Evolutionary conservation across 2,329 filamentous ascomycete species (phyloP).

Genomic region (Rhynchosporium secalis): DNA sequence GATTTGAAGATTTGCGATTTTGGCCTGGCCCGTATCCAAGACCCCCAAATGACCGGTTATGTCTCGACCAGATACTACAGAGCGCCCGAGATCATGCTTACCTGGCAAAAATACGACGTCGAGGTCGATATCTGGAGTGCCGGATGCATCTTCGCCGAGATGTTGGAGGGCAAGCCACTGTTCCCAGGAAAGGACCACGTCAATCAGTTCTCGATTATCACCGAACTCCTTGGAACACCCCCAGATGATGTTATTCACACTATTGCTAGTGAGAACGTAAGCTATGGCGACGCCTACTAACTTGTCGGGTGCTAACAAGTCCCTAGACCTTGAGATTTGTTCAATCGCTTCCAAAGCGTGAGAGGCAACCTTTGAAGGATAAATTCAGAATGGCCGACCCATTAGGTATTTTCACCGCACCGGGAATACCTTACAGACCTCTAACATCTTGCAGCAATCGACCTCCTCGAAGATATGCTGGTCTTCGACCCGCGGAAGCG

Average conservation of each 20-base stretch:
- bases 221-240: constrained; percentile 91
- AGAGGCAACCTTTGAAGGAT: constrained; percentile 79
- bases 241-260: constrained; percentile 98
- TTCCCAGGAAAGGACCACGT: constrained; percentile 99
- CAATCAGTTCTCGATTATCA: constrained; percentile 99
- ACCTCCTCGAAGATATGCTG: constrained; percentile 93
- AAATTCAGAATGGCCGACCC: constrained; percentile 97
- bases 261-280: constrained; percentile 95
- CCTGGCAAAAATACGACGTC: constrained; percentile 99
- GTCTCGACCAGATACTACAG: constrained; percentile 98
- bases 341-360: constrained; percentile 92
- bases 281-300: constrained; percentile 38
- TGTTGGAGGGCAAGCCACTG: constrained; percentile 96
- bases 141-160: constrained; percentile 98
- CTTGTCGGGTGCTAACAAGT: constrained; percentile 32
- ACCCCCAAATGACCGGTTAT: constrained; percentile 99
- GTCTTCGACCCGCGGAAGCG: constrained; percentile 98
- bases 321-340: constrained; percentile 88
- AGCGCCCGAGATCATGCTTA: constrained; percentile 99
- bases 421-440: background rate
- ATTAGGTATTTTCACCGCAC: constrained; percentile 54
- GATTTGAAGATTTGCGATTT: constrained; percentile 99
- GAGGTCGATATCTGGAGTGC: constrained; percentile 99
- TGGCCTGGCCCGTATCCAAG: constrained; percentile 93
- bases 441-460: constrained; percentile 65